Evolutionary conservation across 352 stramenopile species (phyloP).

Genomic region (Halophytophthora batemanensis): DNA sequence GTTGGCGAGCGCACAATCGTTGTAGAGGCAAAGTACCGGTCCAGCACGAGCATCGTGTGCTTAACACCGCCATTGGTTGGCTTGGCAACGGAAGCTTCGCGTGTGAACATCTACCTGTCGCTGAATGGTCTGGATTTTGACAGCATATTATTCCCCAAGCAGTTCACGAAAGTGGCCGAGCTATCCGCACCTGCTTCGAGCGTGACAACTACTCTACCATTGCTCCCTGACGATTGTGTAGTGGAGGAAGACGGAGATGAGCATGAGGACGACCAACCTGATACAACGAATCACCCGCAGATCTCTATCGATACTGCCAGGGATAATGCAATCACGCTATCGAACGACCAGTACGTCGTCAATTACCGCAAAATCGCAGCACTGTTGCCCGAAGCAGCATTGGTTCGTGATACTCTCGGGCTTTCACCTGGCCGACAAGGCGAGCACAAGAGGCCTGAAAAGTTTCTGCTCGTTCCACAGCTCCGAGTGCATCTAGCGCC

Average conservation of each 20-base stretch:
- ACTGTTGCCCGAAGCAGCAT: neutral
- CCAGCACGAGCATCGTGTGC: slow-evolving; percentile 39
- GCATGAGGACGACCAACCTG: neutral
- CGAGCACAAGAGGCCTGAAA: neutral
- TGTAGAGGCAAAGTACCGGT: slow-evolving; percentile 55
- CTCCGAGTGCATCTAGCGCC: slow-evolving; percentile 49
- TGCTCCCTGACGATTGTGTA: slow-evolving; percentile 10
- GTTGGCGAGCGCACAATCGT: slow-evolving; percentile 19
- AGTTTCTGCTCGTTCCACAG: slow-evolving; percentile 26
- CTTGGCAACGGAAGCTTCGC: slow-evolving; percentile 13
- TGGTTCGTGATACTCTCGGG: neutral
- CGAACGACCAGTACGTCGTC: slow-evolving; percentile 22
- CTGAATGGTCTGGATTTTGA: slow-evolving; percentile 64
- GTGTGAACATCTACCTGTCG: slow-evolving; percentile 42
- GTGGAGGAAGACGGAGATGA: slow-evolving; percentile 15
- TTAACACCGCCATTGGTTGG: slow-evolving; percentile 32
- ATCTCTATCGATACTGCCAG: slow-evolving; percentile 1
- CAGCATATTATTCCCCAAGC: slow-evolving; percentile 45
- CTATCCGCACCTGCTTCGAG: neutral
- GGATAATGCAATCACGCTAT: slow-evolving; percentile 10
- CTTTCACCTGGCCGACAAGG: neutral
- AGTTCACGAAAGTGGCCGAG: slow-evolving; percentile 19
- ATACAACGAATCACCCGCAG: slow-evolving; percentile 6
- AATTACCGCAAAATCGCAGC: slow-evolving; percentile 15
- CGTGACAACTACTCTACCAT: neutral